A percentile compares a stretch with the other conserved stretches of the same genome.
phyloP scores from a whole-genome alignment of 208 protist species.

The Acanthamoeba sp. region DNA sequence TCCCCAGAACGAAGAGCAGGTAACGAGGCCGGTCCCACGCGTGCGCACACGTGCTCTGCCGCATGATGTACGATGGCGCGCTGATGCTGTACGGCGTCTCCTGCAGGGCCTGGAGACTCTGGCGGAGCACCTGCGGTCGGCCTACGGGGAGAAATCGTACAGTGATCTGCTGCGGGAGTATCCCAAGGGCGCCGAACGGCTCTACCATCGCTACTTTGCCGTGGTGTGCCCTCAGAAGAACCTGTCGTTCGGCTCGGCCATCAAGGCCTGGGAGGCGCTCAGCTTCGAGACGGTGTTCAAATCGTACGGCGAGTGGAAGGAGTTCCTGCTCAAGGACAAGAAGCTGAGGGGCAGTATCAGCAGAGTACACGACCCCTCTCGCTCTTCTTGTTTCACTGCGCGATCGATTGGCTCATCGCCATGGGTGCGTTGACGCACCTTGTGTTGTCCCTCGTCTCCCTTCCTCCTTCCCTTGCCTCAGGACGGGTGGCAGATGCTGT shows the following conservation, averaged over 20 bases:
- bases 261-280: constrained; percentile 57
- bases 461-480: background rate
- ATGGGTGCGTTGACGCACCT: too few species aligned
- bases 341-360: constrained; percentile 5
- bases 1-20: background rate
- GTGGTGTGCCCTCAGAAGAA: background rate
- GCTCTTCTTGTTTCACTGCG: background rate
- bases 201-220: constrained; percentile 14
- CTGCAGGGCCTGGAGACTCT: background rate
- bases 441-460: too few species aligned
- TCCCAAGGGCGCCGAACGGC: background rate
- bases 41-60: too few species aligned
- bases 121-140: background rate
- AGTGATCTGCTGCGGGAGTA: background rate
- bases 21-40: too few species aligned
- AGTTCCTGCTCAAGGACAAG: background rate
- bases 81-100: too few species aligned
- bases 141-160: background rate
- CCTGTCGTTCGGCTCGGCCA: background rate
- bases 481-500: constrained; percentile 51
- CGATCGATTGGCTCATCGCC: too few species aligned
- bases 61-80: too few species aligned
- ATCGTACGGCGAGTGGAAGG: constrained; percentile 13
- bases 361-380: background rate
- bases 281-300: background rate